Percentiles rank a stretch among this genome's conserved stretches.
phyloP scores from a whole-genome alignment of 805 yeast genomes.

The Lipomyces sp. region DNA sequence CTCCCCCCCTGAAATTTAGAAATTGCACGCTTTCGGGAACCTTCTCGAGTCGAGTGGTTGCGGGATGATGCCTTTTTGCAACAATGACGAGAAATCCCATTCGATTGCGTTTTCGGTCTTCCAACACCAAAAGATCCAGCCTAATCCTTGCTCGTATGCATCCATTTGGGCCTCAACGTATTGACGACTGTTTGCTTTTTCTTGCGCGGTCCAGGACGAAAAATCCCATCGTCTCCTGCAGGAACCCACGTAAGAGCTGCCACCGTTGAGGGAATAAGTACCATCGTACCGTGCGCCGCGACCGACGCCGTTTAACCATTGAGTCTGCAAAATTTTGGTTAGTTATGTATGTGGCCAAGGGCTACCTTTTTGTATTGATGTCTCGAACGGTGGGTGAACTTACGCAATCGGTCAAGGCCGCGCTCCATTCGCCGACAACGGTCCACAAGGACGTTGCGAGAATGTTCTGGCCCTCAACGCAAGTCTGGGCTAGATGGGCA shows the following conservation, averaged over 20 bases:
- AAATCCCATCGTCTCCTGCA: constrained; percentile 58
- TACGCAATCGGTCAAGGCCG: constrained; percentile 86
- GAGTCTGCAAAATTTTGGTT: constrained; percentile 47
- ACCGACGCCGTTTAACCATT: constrained; percentile 86
- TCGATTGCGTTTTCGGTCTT: constrained; percentile 82
- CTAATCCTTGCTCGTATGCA: constrained; percentile 71
- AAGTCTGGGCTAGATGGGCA: constrained; percentile 62
- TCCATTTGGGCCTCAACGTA: constrained; percentile 91
- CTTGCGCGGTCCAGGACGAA: constrained; percentile 62
- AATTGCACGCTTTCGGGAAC: constrained; percentile 70
- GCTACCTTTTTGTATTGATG: not conserved
- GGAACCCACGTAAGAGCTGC: constrained; percentile 54
- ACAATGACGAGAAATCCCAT: constrained; percentile 78
- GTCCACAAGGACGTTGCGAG: constrained; percentile 56
- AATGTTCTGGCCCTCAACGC: constrained; percentile 55
- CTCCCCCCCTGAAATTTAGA: constrained; percentile 21
- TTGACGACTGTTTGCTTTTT: constrained; percentile 62
- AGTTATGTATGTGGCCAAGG: not conserved
- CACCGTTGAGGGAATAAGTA: constrained; percentile 46
- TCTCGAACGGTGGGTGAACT: not conserved
- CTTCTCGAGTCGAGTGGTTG: constrained; percentile 69
- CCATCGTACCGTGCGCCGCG: constrained; percentile 84
- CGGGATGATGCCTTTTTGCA: constrained; percentile 70
- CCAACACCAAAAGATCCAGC: constrained; percentile 96
- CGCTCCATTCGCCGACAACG: constrained; percentile 86